Percentiles rank a stretch among this genome's conserved stretches.
Conservation (phyloP, 805 yeast genomes). For the Tetrapisispora fleetii region DNA sequence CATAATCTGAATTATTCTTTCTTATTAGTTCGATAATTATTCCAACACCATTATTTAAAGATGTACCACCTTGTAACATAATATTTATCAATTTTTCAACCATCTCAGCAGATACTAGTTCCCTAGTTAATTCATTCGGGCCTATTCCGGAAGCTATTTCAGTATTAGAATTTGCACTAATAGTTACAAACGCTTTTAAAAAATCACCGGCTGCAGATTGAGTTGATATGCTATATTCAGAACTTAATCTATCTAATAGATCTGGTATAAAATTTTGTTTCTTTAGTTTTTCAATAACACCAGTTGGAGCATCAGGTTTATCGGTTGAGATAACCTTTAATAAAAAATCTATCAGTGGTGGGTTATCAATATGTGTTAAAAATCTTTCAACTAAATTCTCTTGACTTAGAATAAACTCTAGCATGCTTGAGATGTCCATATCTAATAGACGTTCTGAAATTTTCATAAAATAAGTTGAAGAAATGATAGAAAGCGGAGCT, state of each 20-base stretch:
- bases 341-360: constrained; percentile 88
- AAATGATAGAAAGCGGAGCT: constrained; percentile 57
- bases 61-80: constrained; percentile 78
- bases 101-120: constrained; percentile 68
- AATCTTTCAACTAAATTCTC: constrained; percentile 67
- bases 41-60: constrained; percentile 89
- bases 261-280: constrained; percentile 65
- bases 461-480: constrained; percentile 84
- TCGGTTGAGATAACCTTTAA: constrained; percentile 87
- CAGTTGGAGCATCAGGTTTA: constrained; percentile 81
- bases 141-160: constrained; percentile 87
- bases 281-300: constrained; percentile 67
- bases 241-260: constrained; percentile 60
- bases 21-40: constrained; percentile 89
- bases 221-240: constrained; percentile 54
- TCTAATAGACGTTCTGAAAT: constrained; percentile 84
- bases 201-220: constrained; percentile 96
- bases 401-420: constrained; percentile 58
- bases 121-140: constrained; percentile 88
- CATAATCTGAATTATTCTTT: constrained; percentile 94
- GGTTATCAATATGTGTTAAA: constrained; percentile 79
- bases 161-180: constrained; percentile 84
- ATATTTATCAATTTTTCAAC: constrained; percentile 58
- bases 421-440: constrained; percentile 75
- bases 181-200: constrained; percentile 83